These are phyloP conservation scores for Vaccinium corymbosum DNA, from an alignment of 148 eudicot genomes.

Conservation along the genomic window DNA sequence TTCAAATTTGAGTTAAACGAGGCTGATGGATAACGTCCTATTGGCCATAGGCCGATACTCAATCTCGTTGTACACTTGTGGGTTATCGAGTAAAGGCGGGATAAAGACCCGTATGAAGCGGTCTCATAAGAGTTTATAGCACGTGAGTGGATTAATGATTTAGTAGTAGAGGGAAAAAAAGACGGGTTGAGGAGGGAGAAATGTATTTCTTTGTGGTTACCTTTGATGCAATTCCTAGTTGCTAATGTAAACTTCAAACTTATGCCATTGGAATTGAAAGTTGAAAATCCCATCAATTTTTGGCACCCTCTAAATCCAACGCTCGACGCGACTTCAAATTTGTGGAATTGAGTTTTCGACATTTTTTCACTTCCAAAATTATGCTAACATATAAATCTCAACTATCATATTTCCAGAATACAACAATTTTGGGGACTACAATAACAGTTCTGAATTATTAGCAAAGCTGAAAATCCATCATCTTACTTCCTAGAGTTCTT, in stretches of 20 bases:
- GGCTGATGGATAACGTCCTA: neutral
- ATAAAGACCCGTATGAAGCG: no score
- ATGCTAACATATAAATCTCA: neutral
- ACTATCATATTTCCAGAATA: neutral
- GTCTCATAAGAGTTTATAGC: no score
- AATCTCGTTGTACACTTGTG: no score
- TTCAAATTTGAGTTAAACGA: neutral
- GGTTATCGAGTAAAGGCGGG: no score
- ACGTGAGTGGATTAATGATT: no score
- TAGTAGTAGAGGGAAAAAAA: no score
- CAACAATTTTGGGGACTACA: neutral
- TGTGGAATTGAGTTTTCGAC: neutral
- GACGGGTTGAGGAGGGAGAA: no score
- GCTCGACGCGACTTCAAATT: neutral
- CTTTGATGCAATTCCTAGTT: no score
- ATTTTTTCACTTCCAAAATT: slow-evolving; percentile 3
- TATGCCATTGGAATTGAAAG: neutral
- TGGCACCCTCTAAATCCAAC: neutral
- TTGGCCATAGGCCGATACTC: neutral
- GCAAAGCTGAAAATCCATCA: neutral
- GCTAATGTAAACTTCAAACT: neutral
- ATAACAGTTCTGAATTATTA: neutral
- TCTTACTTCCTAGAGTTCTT: neutral
- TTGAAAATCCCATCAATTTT: neutral
- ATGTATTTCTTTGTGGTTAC: no score